phyloP scores from a whole-genome alignment of 192 early-diverging fungal genomes.

The Oehlia diaphana region DNA sequence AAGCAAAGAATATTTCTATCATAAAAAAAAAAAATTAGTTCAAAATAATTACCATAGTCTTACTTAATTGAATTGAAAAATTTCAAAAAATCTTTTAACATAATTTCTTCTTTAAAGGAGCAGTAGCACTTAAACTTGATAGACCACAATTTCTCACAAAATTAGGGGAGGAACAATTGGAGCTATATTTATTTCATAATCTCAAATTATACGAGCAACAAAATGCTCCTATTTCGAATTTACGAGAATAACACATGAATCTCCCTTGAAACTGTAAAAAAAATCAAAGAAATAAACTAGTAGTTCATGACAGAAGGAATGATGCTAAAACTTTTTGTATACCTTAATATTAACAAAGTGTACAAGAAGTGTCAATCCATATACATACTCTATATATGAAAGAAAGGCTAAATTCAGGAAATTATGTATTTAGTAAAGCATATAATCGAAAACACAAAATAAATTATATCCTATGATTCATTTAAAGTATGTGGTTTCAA shows the following conservation, averaged over 20 bases:
- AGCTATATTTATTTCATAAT: slow-evolving; percentile 45
- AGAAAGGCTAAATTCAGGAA: neutral
- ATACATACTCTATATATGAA: neutral
- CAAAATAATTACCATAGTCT: slow-evolving; percentile 62
- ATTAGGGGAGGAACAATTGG: slow-evolving; percentile 70
- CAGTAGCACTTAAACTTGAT: slow-evolving; percentile 63
- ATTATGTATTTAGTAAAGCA: slow-evolving; percentile 57
- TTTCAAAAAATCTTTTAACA: slow-evolving; percentile 35
- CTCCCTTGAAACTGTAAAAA: slow-evolving; percentile 36
- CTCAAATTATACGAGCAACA: slow-evolving; percentile 47
- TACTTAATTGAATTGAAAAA: slow-evolving; percentile 48
- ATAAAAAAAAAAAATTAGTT: neutral
- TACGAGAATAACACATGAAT: slow-evolving; percentile 55
- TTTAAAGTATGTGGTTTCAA: slow-evolving; percentile 24
- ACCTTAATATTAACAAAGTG: neutral
- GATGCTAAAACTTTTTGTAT: neutral
- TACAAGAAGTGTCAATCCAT: neutral
- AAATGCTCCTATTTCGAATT: slow-evolving; percentile 61
- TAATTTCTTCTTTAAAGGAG: slow-evolving; percentile 53
- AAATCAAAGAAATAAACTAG: slow-evolving; percentile 19
- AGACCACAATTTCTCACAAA: slow-evolving; percentile 65
- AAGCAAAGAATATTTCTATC: slow-evolving; percentile 11
- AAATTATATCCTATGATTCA: slow-evolving; percentile 54
- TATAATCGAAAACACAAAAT: slow-evolving; percentile 46
- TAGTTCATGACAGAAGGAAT: no score